Conservation (phyloP, 805 yeast genomes). For the Metschnikowia aberdeeniae region DNA sequence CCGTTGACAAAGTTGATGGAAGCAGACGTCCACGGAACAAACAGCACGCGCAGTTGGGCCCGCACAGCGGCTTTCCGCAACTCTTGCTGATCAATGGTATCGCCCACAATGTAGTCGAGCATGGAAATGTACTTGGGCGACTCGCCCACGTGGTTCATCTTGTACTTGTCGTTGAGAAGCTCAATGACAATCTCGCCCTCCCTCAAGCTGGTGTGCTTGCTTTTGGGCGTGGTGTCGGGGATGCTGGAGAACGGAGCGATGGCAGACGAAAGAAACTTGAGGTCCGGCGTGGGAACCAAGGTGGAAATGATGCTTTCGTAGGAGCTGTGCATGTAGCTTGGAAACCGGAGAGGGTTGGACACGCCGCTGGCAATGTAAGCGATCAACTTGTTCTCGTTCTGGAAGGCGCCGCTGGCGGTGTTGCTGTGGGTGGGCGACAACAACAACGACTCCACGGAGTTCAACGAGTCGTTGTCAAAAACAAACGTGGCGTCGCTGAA, state of each 20-base stretch:
- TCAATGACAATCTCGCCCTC: constrained; percentile 85
- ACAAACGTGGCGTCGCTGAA: constrained; percentile 85
- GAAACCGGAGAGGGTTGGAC: constrained; percentile 86
- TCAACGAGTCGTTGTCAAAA: constrained; percentile 83
- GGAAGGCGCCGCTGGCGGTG: constrained; percentile 44
- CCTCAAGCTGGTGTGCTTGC: constrained; percentile 56
- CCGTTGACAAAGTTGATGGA: constrained; percentile 77
- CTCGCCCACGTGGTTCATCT: constrained; percentile 54
- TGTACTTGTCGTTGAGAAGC: constrained; percentile 69
- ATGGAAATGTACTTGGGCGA: constrained; percentile 58
- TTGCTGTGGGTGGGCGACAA: constrained; percentile 14
- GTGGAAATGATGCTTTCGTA: constrained; percentile 77
- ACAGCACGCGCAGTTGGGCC: constrained; percentile 63
- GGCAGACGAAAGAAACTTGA: constrained; percentile 50
- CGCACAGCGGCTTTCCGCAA: constrained; percentile 62
- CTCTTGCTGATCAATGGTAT: constrained; percentile 60
- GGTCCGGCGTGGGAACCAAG: constrained; percentile 78
- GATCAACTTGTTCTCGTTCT: constrained; percentile 79
- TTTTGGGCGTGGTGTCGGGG: constrained; percentile 30
- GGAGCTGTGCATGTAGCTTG: constrained; percentile 87
- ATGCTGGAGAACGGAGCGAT: constrained; percentile 42
- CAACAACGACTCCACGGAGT: constrained; percentile 58
- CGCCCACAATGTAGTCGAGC: constrained; percentile 64
- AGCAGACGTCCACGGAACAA: constrained; percentile 84
- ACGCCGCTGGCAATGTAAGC: constrained; percentile 79